phyloP scores from a whole-genome alignment of 108 stramenopile species.

The Skeletonema menzelii region DNA sequence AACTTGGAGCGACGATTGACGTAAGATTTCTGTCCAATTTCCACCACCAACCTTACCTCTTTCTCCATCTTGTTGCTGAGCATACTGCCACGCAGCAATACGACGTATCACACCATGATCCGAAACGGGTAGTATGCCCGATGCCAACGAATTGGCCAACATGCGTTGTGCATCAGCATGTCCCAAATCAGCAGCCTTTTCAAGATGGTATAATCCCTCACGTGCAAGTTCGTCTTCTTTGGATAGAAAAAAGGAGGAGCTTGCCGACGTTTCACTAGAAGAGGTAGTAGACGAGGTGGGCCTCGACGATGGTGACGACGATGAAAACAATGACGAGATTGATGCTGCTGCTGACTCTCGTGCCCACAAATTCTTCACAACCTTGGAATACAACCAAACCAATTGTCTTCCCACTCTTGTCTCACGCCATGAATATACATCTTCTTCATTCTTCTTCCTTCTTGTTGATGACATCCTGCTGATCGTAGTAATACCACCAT shows the following conservation, averaged over 20 bases:
- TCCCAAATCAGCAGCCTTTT: slow-evolving; percentile 70
- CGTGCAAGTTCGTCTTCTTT: slow-evolving; percentile 29
- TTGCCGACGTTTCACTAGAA: background rate
- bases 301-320: slow-evolving; percentile 1
- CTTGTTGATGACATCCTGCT: background rate
- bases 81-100: slow-evolving; percentile 31
- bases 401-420: slow-evolving; percentile 31
- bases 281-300: background rate
- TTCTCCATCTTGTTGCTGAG: background rate
- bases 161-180: slow-evolving; percentile 78
- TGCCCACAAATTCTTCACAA: slow-evolving; percentile 17
- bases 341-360: background rate
- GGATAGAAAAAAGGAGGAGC: slow-evolving; percentile 7
- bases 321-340: background rate
- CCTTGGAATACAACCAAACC: slow-evolving; percentile 19
- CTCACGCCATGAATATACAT: slow-evolving; percentile 41
- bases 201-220: slow-evolving; percentile 52
- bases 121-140: slow-evolving; percentile 73
- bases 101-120: slow-evolving; percentile 48
- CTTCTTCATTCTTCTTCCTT: slow-evolving; percentile 14
- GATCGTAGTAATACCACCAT: too few species aligned
- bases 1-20: slow-evolving; percentile 41
- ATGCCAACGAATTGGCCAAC: slow-evolving; percentile 67
- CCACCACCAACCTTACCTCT: slow-evolving; percentile 2
- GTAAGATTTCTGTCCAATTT: slow-evolving; percentile 35